Conservation (phyloP, 306 rosid species). For the Rosa rugosa region DNA sequence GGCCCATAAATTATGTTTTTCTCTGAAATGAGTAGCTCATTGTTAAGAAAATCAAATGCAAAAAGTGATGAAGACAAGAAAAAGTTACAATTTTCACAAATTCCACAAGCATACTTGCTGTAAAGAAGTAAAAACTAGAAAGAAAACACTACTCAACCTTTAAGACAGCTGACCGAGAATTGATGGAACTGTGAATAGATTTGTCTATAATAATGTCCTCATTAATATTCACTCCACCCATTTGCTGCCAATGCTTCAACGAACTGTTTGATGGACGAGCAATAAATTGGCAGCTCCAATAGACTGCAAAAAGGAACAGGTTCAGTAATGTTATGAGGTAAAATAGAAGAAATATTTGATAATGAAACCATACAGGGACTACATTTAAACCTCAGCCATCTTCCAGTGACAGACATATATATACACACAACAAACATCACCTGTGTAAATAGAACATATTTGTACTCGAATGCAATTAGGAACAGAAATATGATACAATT, state of each 20-base stretch:
- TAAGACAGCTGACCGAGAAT: slow-evolving; percentile 84
- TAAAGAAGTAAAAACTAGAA: slow-evolving; percentile 1
- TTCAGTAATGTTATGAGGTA: background rate
- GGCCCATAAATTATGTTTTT: background rate
- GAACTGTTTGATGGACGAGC: slow-evolving; percentile 85
- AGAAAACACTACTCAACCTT: slow-evolving; percentile 53
- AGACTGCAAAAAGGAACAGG: slow-evolving; percentile 48
- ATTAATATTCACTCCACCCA: slow-evolving; percentile 87
- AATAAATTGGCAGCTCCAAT: slow-evolving; percentile 95
- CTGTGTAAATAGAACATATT: background rate
- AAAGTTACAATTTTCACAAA: slow-evolving; percentile 17
- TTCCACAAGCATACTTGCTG: slow-evolving; percentile 11
- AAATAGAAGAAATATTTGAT: background rate
- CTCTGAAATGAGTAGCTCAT: background rate
- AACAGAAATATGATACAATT: background rate
- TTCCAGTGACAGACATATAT: background rate
- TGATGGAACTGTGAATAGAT: slow-evolving; percentile 78
- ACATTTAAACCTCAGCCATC: background rate
- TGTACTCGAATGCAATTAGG: background rate
- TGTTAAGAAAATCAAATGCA: background rate
- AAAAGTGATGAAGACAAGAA: slow-evolving; percentile 1
- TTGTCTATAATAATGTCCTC: slow-evolving; percentile 80
- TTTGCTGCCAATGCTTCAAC: slow-evolving; percentile 85
- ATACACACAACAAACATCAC: slow-evolving; percentile 4
- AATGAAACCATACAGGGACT: slow-evolving; percentile 10